These are phyloP conservation scores for Apodospora peruviana DNA, from an alignment of 495 filamentous ascomycete genomes.

Conservation along the genomic window DNA sequence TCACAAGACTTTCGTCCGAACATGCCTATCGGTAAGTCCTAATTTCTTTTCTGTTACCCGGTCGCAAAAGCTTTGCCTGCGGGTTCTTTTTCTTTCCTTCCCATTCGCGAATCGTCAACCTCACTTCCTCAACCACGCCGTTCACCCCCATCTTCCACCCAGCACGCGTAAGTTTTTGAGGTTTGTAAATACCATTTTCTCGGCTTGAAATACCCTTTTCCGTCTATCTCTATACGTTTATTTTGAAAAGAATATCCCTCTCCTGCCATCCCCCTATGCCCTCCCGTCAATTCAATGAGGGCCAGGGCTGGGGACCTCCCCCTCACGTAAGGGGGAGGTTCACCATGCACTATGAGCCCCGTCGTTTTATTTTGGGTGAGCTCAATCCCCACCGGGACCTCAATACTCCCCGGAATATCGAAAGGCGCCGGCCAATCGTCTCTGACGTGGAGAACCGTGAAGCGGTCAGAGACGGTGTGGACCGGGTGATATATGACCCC, in stretches of 20 bases:
- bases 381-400: slow-evolving; percentile 15
- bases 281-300: too few species aligned
- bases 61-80: too few species aligned
- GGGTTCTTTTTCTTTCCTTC: neutral
- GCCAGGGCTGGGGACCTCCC: too few species aligned
- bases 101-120: neutral
- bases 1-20: neutral
- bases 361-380: slow-evolving; percentile 13
- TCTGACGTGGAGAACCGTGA: slow-evolving; percentile 21
- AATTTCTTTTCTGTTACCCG: neutral
- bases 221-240: neutral
- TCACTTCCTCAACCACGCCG: too few species aligned
- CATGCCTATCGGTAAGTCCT: slow-evolving; percentile 19
- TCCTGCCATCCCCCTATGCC: too few species aligned
- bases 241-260: too few species aligned
- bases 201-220: too few species aligned
- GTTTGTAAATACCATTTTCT: neutral
- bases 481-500: slow-evolving; percentile 14
- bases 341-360: neutral
- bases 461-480: slow-evolving; percentile 11
- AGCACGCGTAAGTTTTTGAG: neutral
- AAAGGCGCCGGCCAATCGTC: slow-evolving; percentile 16
- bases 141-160: neutral
- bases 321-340: too few species aligned
- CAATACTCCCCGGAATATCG: slow-evolving; percentile 6